These are phyloP conservation scores for Theobroma grandiflorum DNA, from an alignment of 441 rosid species.

Conservation along the genomic window DNA sequence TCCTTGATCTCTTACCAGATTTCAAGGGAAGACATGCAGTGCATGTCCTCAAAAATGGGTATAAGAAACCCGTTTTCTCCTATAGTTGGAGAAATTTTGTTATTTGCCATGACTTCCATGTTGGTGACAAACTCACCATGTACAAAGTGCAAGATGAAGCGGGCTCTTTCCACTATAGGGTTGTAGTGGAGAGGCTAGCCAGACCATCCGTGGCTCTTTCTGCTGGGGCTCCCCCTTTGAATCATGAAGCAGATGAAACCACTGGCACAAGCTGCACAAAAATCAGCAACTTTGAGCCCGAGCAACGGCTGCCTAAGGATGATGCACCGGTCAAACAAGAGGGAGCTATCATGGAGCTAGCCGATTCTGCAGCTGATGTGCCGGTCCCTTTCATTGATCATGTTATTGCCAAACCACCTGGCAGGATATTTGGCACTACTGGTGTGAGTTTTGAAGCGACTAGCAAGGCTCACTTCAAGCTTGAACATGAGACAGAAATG, in stretches of 20 bases:
- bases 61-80: constrained; percentile 20
- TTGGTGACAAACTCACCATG: too few relatives aligned
- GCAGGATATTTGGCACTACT: neutral
- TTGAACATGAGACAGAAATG: neutral
- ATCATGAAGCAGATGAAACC: neutral
- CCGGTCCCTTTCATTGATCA: neutral
- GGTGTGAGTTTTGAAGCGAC: neutral
- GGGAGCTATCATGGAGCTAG: neutral
- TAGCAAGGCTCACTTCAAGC: neutral
- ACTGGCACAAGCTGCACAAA: neutral
- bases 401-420: neutral
- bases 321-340: neutral
- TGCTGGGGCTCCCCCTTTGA: too few relatives aligned
- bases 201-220: too few relatives aligned
- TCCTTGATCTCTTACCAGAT: neutral
- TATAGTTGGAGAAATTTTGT: too few relatives aligned
- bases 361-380: neutral
- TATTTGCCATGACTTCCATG: too few relatives aligned
- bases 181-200: too few relatives aligned
- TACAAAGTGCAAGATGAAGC: too few relatives aligned
- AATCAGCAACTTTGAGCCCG: neutral
- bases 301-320: neutral
- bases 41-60: neutral
- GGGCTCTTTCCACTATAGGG: too few relatives aligned
- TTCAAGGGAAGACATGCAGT: neutral